Percentiles rank a stretch among this genome's conserved stretches.
phyloP scores from a whole-genome alignment of 345 rosid genomes.

The Aegle marmelos region DNA sequence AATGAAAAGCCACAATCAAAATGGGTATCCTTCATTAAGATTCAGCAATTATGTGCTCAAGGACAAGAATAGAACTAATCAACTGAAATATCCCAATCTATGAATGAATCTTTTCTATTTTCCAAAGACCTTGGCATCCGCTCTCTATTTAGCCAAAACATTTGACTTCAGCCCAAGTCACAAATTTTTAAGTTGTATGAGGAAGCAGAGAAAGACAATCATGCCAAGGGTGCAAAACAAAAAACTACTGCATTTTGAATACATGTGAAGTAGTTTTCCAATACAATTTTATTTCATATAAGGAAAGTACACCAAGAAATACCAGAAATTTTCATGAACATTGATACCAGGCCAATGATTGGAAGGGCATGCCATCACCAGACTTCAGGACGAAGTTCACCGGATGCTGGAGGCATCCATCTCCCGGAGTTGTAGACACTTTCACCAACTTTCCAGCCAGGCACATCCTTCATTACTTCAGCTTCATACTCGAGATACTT shows the following conservation, averaged over 20 bases:
- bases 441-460: slow-evolving; percentile 99
- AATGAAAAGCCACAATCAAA: neutral
- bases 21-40: neutral
- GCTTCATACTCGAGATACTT: slow-evolving; percentile 95
- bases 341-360: neutral
- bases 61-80: neutral
- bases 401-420: slow-evolving; percentile 99
- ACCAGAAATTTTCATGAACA: slow-evolving; percentile 4
- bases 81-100: neutral
- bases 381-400: slow-evolving; percentile 96
- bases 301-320: neutral
- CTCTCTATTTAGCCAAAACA: neutral
- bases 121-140: neutral
- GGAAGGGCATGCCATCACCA: slow-evolving; percentile 51
- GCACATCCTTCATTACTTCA: slow-evolving; percentile 98
- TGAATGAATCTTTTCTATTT: neutral
- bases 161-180: neutral
- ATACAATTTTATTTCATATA: slow-evolving; percentile 16
- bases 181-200: neutral
- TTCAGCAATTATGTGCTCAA: neutral
- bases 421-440: slow-evolving; percentile 88
- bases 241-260: neutral
- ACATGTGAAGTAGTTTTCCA: neutral
- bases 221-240: neutral
- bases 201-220: neutral